Percentiles rank a stretch among this genome's conserved stretches.
These are phyloP conservation scores for Cercospora brassicicola DNA, from an alignment of 2,329 filamentous ascomycete genomes.

Conservation along the genomic window DNA sequence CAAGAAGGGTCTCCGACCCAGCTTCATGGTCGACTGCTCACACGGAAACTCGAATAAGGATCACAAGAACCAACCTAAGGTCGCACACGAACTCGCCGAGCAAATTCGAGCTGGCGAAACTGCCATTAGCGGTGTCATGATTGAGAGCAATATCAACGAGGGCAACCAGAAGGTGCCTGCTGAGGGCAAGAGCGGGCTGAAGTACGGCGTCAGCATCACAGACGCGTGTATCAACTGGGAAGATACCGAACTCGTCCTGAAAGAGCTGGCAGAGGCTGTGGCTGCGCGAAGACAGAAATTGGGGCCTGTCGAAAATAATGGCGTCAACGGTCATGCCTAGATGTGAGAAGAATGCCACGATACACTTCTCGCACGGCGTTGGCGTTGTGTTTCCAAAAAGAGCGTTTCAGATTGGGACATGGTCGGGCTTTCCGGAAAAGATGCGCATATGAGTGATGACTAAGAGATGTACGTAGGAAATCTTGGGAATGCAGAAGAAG, in stretches of 20 bases:
- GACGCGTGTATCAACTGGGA: constrained; percentile 97
- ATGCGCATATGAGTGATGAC: background rate
- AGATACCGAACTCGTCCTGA: constrained; percentile 77
- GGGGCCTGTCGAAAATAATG: constrained; percentile 33
- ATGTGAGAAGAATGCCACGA: background rate
- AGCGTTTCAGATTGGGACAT: background rate
- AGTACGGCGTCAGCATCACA: constrained; percentile 95
- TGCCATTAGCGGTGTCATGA: constrained; percentile 96
- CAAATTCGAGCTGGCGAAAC: constrained; percentile 84
- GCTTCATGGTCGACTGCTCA: constrained; percentile 97
- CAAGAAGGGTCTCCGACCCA: constrained; percentile 68
- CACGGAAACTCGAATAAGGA: constrained; percentile 86
- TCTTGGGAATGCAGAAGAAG: background rate
- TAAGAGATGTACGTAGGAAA: background rate
- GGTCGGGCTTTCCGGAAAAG: background rate
- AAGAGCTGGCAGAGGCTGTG: constrained; percentile 75
- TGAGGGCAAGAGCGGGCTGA: constrained; percentile 79
- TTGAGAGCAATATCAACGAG: constrained; percentile 95
- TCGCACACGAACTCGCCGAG: constrained; percentile 75
- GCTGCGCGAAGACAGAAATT: constrained; percentile 65
- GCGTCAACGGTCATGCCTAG: constrained; percentile 26
- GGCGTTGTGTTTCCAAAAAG: background rate
- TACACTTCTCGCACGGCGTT: background rate
- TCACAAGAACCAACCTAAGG: constrained; percentile 96
- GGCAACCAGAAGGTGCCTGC: constrained; percentile 87